Conservation (phyloP, 1,284 basidiomycete genomes). For the Xerocomus amazonicus region DNA sequence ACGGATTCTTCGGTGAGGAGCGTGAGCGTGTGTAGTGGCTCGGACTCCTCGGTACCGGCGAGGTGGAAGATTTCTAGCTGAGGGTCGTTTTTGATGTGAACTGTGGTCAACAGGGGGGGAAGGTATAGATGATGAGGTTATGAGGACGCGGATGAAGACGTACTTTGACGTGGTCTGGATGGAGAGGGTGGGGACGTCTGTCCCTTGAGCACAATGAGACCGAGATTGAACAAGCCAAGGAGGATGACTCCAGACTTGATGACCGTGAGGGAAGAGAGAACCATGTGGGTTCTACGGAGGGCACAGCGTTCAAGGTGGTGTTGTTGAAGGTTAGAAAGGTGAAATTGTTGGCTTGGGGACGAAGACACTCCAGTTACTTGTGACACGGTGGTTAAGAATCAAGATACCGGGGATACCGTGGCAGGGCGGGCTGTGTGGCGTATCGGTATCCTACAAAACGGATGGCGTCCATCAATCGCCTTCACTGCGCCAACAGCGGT, state of each 20-base stretch:
- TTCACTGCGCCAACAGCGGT: neutral
- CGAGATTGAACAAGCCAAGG: conserved; percentile 19
- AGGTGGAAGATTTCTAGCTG: conserved; percentile 18
- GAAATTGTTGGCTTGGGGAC: too few species aligned
- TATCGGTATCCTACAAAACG: neutral
- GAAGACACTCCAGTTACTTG: neutral
- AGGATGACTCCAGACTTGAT: conserved; percentile 20
- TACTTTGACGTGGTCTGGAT: conserved; percentile 12
- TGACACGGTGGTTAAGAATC: neutral
- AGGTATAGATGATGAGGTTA: neutral
- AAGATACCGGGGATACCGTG: neutral
- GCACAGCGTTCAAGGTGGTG: too few species aligned
- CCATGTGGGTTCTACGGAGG: neutral
- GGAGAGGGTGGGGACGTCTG: neutral
- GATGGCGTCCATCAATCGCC: neutral
- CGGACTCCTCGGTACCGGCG: neutral
- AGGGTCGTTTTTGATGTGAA: conserved; percentile 12
- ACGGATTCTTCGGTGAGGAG: conserved; percentile 28
- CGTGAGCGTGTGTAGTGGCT: conserved; percentile 5
- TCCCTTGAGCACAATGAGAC: conserved; percentile 6
- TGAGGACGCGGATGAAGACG: neutral
- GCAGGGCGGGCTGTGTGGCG: neutral
- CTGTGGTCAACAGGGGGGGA: neutral
- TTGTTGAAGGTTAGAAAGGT: too few species aligned
- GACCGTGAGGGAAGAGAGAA: conserved; percentile 15